phyloP scores from a whole-genome alignment of 2,329 filamentous ascomycete genomes.

The Fusarium anguioides region DNA sequence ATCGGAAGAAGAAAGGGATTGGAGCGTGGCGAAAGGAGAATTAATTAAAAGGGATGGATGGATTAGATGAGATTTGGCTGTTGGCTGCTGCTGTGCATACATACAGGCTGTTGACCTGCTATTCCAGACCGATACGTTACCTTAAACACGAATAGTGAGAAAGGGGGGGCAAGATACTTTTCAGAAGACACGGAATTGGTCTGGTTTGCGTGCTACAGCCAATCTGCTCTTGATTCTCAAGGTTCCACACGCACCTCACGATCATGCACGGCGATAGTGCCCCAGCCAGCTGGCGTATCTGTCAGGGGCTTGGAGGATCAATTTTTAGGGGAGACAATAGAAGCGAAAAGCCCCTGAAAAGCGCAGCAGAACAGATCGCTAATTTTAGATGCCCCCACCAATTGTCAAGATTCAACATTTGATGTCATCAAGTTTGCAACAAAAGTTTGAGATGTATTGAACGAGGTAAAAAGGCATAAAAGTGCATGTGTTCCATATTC shows the following conservation, averaged over 20 bases:
- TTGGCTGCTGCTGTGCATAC: slow-evolving; percentile 17
- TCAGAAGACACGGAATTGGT: slow-evolving; percentile 23
- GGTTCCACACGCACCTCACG: slow-evolving; percentile 19
- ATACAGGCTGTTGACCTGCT: slow-evolving; percentile 18
- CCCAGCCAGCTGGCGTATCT: slow-evolving; percentile 16
- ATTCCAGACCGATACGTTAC: slow-evolving; percentile 1
- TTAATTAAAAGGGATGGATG: slow-evolving; percentile 27
- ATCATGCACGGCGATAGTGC: slow-evolving; percentile 24
- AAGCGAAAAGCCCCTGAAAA: slow-evolving; percentile 33
- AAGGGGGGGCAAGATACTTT: slow-evolving; percentile 37
- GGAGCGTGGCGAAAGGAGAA: slow-evolving; percentile 34
- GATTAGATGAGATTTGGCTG: slow-evolving; percentile 2
- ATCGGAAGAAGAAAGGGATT: slow-evolving; percentile 1
- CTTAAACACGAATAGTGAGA: slow-evolving; percentile 7
- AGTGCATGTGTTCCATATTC: background rate
- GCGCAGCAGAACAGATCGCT: slow-evolving; percentile 19
- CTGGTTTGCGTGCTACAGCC: slow-evolving; percentile 33
- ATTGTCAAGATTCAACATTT: slow-evolving; percentile 14
- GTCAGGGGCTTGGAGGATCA: slow-evolving; percentile 28
- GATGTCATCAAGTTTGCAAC: slow-evolving; percentile 27
- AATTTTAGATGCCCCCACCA: slow-evolving; percentile 42
- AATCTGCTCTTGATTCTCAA: slow-evolving; percentile 27
- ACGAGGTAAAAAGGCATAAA: background rate
- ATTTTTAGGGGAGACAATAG: slow-evolving; percentile 12
- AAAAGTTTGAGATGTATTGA: slow-evolving; percentile 17